Conservation (phyloP, 1,284 basidiomycete species). For the Ustilago lituana region DNA sequence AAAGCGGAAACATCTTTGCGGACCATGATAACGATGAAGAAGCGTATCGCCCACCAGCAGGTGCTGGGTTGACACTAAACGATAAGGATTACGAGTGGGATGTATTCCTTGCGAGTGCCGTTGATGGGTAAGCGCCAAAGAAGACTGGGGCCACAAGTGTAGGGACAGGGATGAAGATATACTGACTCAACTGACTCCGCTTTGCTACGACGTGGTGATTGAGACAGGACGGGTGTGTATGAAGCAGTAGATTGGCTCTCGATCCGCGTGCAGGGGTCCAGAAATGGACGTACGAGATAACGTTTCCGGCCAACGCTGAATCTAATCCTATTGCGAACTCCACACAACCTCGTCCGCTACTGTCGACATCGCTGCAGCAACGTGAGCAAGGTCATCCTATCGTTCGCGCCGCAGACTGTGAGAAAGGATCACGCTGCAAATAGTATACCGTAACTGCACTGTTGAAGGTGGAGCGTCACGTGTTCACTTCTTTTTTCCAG, state of each 20-base stretch:
- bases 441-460: too few relatives aligned
- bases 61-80: conserved; percentile 11
- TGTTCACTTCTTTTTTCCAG: conserved; percentile 6
- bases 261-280: conserved; percentile 19
- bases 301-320: too few relatives aligned
- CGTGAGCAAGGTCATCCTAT: too few relatives aligned
- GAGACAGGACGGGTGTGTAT: conserved; percentile 29
- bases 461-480: conserved; percentile 15
- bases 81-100: conserved; percentile 43
- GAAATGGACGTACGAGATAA: conserved; percentile 11
- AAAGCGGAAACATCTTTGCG: conserved; percentile 26
- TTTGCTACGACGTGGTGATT: too few relatives aligned
- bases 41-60: conserved; percentile 9
- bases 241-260: conserved; percentile 42
- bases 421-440: too few relatives aligned
- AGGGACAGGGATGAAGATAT: too few relatives aligned
- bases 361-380: neutral
- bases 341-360: neutral
- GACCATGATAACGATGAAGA: conserved; percentile 25
- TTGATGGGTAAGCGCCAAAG: conserved; percentile 37
- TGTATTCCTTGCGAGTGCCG: conserved; percentile 29
- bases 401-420: too few relatives aligned
- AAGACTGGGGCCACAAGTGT: too few relatives aligned
- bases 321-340: too few relatives aligned
- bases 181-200: too few relatives aligned